phyloP scores from a whole-genome alignment of 2,329 filamentous ascomycete species.

The Diaporthe sp. region DNA sequence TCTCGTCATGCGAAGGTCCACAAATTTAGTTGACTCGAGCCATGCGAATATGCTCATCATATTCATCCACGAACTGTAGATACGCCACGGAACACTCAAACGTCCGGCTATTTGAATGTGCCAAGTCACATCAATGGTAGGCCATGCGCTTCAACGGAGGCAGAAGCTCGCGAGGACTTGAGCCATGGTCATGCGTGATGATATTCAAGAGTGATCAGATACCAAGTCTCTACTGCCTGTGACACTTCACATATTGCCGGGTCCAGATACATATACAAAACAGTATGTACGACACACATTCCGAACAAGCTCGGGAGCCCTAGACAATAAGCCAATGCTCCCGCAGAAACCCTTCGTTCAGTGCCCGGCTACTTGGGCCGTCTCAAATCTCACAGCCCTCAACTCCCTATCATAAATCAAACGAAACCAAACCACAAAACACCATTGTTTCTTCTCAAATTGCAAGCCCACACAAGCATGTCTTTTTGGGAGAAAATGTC shows the following conservation, averaged over 20 bases:
- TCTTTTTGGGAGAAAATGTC: slow-evolving; percentile 5
- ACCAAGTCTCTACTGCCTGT: background rate
- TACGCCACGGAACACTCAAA: background rate
- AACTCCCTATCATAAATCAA: background rate
- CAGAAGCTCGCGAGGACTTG: background rate
- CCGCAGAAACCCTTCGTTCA: background rate
- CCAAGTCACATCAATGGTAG: background rate
- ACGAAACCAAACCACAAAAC: background rate
- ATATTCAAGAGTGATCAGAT: background rate
- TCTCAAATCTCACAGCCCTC: background rate
- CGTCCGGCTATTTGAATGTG: background rate
- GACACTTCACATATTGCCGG: background rate
- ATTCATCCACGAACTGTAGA: background rate
- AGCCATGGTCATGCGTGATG: background rate
- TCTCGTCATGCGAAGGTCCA: background rate
- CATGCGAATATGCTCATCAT: background rate
- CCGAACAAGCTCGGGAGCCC: background rate
- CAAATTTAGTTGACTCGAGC: background rate
- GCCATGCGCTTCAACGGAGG: no score
- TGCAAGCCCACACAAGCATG: background rate
- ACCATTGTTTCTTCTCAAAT: background rate
- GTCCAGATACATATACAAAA: background rate
- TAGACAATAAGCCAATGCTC: background rate
- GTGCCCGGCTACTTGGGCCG: background rate
- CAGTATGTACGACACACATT: background rate